Conservation (phyloP, 2,329 filamentous ascomycete genomes). For the Beauveria varroae region DNA sequence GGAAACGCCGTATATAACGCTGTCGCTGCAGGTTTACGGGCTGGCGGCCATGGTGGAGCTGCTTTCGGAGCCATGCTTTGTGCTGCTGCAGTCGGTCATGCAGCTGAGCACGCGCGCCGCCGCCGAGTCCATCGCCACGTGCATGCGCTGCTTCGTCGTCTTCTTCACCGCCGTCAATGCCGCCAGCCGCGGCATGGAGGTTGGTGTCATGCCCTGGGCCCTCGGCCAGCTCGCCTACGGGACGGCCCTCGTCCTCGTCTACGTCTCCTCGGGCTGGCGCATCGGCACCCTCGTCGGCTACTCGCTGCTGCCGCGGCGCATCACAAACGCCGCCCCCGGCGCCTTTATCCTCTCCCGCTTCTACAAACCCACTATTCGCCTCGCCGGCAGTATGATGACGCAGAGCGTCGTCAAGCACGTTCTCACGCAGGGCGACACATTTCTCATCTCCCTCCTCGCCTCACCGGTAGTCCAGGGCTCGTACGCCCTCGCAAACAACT, state of each 20-base stretch:
- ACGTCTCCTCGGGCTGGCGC: constrained; percentile 52
- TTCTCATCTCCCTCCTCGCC: constrained; percentile 74
- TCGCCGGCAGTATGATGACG: constrained; percentile 75
- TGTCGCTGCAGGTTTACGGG: constrained; percentile 47
- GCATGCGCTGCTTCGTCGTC: constrained; percentile 67
- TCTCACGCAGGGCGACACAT: constrained; percentile 87
- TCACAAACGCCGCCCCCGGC: constrained; percentile 19
- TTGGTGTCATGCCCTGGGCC: constrained; percentile 83
- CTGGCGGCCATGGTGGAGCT: constrained; percentile 63
- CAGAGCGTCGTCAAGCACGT: constrained; percentile 89
- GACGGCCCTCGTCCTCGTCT: constrained; percentile 59
- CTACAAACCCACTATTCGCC: constrained; percentile 59
- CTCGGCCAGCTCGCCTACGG: constrained; percentile 78
- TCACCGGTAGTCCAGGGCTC: constrained; percentile 76
- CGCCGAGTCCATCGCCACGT: constrained; percentile 76
- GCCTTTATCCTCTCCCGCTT: constrained; percentile 55
- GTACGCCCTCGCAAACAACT: constrained; percentile 91
- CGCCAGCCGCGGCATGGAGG: constrained; percentile 37
- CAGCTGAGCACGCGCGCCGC: constrained; percentile 72
- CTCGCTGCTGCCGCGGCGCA: constrained; percentile 52
- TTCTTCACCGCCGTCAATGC: constrained; percentile 64
- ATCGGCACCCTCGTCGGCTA: constrained; percentile 55
- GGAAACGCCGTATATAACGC: constrained; percentile 55
- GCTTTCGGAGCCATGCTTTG: constrained; percentile 80
- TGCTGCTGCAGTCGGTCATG: constrained; percentile 74